Percentiles rank a stretch among this genome's conserved stretches.
These are phyloP conservation scores for Aspergillus sparsus DNA, from an alignment of 495 filamentous ascomycete genomes.

Conservation along the genomic window DNA sequence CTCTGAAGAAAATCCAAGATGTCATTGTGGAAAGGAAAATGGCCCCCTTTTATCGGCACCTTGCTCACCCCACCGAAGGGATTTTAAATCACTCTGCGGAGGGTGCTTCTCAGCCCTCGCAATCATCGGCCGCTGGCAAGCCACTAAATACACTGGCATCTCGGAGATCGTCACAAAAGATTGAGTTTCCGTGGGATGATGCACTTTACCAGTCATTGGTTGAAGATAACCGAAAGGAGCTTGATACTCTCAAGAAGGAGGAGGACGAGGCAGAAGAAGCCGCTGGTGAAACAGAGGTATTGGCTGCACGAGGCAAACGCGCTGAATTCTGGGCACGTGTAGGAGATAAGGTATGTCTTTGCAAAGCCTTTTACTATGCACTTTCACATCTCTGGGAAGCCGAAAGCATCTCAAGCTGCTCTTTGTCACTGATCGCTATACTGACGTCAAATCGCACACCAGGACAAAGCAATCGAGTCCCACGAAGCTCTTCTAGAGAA, in stretches of 20 bases:
- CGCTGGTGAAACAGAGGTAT: slow-evolving; percentile 92
- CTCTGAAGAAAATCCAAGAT: slow-evolving; percentile 85
- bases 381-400: background rate
- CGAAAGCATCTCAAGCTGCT: background rate
- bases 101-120: slow-evolving; percentile 59
- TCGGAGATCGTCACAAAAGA: slow-evolving; percentile 57
- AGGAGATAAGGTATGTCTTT: slow-evolving; percentile 80
- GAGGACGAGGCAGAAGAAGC: slow-evolving; percentile 93
- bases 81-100: slow-evolving; percentile 80
- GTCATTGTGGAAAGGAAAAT: slow-evolving; percentile 92
- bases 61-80: slow-evolving; percentile 91
- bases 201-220: slow-evolving; percentile 78
- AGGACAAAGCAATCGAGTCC: slow-evolving; percentile 91
- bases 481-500: slow-evolving; percentile 94
- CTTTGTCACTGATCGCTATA: slow-evolving; percentile 8
- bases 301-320: slow-evolving; percentile 87
- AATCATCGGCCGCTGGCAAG: slow-evolving; percentile 37
- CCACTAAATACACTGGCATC: slow-evolving; percentile 71
- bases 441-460: slow-evolving; percentile 22
- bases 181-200: slow-evolving; percentile 87
- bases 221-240: slow-evolving; percentile 86
- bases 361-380: background rate
- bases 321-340: slow-evolving; percentile 94
- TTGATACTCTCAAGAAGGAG: slow-evolving; percentile 91
- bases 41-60: slow-evolving; percentile 93